Evolutionary conservation across 2,329 filamentous ascomycete genomes (phyloP).

Genomic region (Botrytis hyacinthi): DNA sequence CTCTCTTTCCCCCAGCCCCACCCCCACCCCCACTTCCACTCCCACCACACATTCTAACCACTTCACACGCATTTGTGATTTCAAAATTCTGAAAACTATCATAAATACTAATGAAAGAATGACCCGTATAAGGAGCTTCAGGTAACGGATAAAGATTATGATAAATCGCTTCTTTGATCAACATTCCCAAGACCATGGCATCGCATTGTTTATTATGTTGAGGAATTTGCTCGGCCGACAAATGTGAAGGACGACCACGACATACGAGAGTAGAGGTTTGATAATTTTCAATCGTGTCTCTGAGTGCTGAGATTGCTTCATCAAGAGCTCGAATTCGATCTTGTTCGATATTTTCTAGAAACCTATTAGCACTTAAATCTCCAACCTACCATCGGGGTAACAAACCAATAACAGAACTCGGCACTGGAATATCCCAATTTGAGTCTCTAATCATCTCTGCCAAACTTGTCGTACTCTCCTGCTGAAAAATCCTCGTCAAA

Average conservation of each 20-base stretch:
- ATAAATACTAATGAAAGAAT: constrained; percentile 1
- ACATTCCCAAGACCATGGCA: constrained; percentile 8
- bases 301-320: constrained; percentile 2
- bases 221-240: background rate
- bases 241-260: background rate
- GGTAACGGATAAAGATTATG: constrained; percentile 12
- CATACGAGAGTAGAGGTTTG: constrained; percentile 1
- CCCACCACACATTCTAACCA: background rate
- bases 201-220: constrained; percentile 15
- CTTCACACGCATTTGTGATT: constrained; percentile 3
- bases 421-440: constrained; percentile 8
- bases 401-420: constrained; percentile 1
- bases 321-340: background rate
- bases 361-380: background rate
- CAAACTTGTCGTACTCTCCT: constrained; percentile 12
- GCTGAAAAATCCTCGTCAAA: constrained; percentile 12
- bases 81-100: constrained; percentile 3
- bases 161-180: constrained; percentile 3
- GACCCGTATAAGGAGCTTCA: constrained; percentile 4
- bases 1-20: too few species aligned
- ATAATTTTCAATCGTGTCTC: constrained; percentile 9
- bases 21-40: background rate
- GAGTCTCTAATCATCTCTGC: background rate
- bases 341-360: constrained; percentile 4
- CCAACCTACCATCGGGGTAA: too few species aligned